phyloP scores from a whole-genome alignment of 2,329 filamentous ascomycete species.

The Sclerotinia nivalis region DNA sequence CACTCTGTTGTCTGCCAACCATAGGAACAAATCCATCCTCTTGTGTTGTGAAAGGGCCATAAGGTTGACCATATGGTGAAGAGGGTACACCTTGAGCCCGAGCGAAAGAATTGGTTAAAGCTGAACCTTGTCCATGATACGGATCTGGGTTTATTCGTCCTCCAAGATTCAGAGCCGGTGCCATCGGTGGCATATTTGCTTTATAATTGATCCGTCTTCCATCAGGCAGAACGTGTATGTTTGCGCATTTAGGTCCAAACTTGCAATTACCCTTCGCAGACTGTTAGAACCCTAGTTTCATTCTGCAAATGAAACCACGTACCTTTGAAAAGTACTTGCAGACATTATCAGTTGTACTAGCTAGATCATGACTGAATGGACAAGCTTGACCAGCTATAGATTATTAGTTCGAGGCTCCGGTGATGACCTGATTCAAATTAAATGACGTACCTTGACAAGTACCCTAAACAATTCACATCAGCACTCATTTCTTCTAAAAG shows the following conservation, averaged over 20 bases:
- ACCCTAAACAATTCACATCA: constrained; percentile 16
- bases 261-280: constrained; percentile 87
- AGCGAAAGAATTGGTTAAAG: constrained; percentile 73
- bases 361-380: constrained; percentile 92
- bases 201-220: constrained; percentile 86
- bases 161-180: constrained; percentile 57
- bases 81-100: constrained; percentile 54
- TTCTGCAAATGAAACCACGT: constrained; percentile 38
- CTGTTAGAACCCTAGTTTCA: constrained; percentile 31
- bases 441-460: constrained; percentile 24
- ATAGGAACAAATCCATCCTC: constrained; percentile 54
- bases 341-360: constrained; percentile 79
- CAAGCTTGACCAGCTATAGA: constrained; percentile 77
- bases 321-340: constrained; percentile 99
- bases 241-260: constrained; percentile 95
- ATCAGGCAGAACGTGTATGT: constrained; percentile 92
- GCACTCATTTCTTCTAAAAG: neutral
- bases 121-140: constrained; percentile 66
- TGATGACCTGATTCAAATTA: neutral
- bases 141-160: constrained; percentile 67
- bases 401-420: constrained; percentile 50
- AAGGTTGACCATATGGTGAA: constrained; percentile 44
- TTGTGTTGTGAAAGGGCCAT: constrained; percentile 50
- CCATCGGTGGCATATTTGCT: constrained; percentile 51
- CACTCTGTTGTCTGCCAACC: constrained; percentile 47